These are phyloP conservation scores for Artemisia princeps DNA, from an alignment of 140 eudicot genomes.

Conservation along the genomic window DNA sequence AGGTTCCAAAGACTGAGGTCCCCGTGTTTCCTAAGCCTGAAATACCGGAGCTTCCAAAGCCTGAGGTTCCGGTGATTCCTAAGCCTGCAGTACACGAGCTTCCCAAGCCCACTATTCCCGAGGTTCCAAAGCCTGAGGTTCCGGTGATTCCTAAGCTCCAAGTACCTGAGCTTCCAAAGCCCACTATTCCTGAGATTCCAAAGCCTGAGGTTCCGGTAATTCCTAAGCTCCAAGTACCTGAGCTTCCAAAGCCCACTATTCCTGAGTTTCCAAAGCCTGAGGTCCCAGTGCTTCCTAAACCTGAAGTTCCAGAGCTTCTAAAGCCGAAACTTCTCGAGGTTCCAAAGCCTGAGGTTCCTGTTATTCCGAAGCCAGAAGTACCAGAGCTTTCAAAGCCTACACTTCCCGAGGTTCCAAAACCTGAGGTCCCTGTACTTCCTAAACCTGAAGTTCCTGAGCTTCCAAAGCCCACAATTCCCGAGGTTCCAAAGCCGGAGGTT, in stretches of 20 bases:
- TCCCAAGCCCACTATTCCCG: neutral
- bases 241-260: too few species aligned
- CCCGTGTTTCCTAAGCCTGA: neutral
- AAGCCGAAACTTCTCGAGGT: neutral
- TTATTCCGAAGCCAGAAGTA: too few species aligned
- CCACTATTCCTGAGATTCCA: too few species aligned
- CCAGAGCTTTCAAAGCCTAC: neutral
- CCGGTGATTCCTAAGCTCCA: too few species aligned
- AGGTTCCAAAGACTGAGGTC: neutral
- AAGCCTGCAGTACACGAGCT: neutral
- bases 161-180: too few species aligned
- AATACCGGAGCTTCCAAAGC: neutral
- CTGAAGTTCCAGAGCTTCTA: too few species aligned
- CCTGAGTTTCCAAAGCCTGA: too few species aligned
- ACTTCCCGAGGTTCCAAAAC: neutral
- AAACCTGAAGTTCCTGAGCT: neutral
- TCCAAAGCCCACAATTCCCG: neutral
- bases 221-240: too few species aligned
- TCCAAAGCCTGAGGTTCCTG: neutral
- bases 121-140: neutral
- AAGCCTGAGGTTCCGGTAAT: neutral
- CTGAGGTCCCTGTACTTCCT: neutral
- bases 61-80: neutral
- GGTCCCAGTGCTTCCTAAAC: too few species aligned
- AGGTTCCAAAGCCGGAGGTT: neutral